phyloP scores from a whole-genome alignment of 2,329 filamentous ascomycete species.

The Microsporum audouinii region DNA sequence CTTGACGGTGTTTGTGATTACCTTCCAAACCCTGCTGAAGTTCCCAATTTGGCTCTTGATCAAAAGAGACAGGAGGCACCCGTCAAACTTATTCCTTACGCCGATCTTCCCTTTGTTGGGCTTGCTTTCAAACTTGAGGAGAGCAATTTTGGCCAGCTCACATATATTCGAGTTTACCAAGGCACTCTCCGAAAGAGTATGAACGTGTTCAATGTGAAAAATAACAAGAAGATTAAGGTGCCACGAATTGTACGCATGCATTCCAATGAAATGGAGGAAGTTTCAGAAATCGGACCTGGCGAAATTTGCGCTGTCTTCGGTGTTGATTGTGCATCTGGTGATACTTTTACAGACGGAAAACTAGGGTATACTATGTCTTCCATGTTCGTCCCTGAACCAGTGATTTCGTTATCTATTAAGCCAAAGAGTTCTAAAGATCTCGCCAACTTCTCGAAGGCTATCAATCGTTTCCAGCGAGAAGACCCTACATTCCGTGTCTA shows the following conservation, averaged over 20 bases:
- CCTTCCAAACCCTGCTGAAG: conserved; percentile 80
- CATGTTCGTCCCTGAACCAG: conserved; percentile 93
- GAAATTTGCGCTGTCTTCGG: conserved; percentile 98
- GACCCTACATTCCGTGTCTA: conserved; percentile 95
- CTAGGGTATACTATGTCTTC: conserved; percentile 92
- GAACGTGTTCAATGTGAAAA: conserved; percentile 87
- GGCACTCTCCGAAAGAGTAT: conserved; percentile 77
- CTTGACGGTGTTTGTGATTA: conserved; percentile 94
- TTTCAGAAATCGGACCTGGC: conserved; percentile 80
- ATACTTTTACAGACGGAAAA: conserved; percentile 91
- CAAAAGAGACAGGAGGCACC: conserved; percentile 63
- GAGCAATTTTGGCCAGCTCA: conserved; percentile 95
- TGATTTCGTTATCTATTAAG: conserved; percentile 95
- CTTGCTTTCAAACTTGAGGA: conserved; percentile 98
- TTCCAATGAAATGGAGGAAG: conserved; percentile 98
- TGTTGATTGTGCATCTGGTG: conserved; percentile 92
- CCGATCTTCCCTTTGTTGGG: conserved; percentile 84
- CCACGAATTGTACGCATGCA: conserved; percentile 98
- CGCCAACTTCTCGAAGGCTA: conserved; percentile 93
- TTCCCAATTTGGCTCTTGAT: conserved; percentile 82
- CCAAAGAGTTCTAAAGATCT: conserved; percentile 87
- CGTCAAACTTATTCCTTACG: conserved; percentile 64
- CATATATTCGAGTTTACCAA: conserved; percentile 97
- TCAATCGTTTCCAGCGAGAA: conserved; percentile 96
- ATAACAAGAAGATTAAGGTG: conserved; percentile 90